phyloP scores from a whole-genome alignment of 2,329 filamentous ascomycete genomes.

The Didymella exigua region DNA sequence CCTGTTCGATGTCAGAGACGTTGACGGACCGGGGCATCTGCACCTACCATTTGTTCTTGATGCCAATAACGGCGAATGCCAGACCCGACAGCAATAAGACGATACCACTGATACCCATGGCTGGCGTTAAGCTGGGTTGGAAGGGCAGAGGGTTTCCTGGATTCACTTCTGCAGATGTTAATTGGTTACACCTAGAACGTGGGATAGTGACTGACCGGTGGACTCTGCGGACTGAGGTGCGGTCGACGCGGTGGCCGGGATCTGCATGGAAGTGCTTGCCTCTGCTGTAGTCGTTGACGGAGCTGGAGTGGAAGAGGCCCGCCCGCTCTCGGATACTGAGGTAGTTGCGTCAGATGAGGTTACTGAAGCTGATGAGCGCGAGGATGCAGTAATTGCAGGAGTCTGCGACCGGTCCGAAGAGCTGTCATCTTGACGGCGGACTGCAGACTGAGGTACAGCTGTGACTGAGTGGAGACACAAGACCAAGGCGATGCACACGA shows the following conservation, averaged over 20 bases:
- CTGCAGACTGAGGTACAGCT: conserved; percentile 28
- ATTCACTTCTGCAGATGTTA: conserved; percentile 12
- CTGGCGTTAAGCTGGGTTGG: conserved; percentile 76
- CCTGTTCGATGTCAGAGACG: conserved; percentile 33
- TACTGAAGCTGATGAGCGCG: conserved; percentile 25
- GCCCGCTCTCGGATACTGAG: conserved; percentile 18
- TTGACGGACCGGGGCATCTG: neutral
- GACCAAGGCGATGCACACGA: conserved; percentile 34
- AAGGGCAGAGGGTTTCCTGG: conserved; percentile 64
- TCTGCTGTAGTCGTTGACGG: conserved; percentile 20
- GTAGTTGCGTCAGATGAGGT: conserved; percentile 21
- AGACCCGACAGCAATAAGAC: conserved; percentile 76
- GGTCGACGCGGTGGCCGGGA: conserved; percentile 23
- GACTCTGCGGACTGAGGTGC: conserved; percentile 27
- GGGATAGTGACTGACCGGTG: conserved; percentile 23
- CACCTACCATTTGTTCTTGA: conserved; percentile 72
- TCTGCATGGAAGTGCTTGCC: conserved; percentile 17
- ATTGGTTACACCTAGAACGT: neutral
- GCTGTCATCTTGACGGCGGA: conserved; percentile 41
- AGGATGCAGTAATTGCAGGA: conserved; percentile 22
- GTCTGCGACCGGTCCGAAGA: conserved; percentile 21
- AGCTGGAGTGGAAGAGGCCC: conserved; percentile 20
- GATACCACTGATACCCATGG: conserved; percentile 76
- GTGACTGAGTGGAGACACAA: conserved; percentile 33
- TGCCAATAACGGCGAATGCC: conserved; percentile 75